A percentile compares a stretch with the other conserved stretches of the same genome.
Conservation (phyloP, 176 grass and related monocot species). For the Ananas comosus region DNA sequence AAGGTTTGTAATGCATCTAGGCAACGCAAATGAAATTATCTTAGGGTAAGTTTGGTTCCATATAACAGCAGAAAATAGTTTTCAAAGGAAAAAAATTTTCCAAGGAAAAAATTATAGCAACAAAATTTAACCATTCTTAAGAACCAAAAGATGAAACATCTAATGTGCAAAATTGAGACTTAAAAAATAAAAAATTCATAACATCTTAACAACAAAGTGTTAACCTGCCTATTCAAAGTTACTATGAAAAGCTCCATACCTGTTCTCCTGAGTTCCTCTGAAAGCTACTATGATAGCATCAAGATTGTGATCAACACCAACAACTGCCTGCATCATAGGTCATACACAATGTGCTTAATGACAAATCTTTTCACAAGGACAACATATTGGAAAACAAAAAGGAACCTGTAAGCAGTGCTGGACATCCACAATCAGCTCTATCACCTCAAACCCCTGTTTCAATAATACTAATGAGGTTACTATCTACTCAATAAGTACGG, state of each 20-base stretch:
- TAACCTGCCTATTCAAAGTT: background rate
- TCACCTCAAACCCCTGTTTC: constrained; percentile 76
- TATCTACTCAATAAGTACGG: constrained; percentile 12
- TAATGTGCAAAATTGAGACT: too few species aligned
- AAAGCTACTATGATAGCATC: constrained; percentile 70
- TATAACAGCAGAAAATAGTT: too few species aligned
- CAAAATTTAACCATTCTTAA: too few species aligned
- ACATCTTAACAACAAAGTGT: background rate
- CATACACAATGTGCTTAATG: background rate
- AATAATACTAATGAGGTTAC: constrained; percentile 10
- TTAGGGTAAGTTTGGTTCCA: too few species aligned
- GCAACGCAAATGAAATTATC: too few species aligned
- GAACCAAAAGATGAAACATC: too few species aligned
- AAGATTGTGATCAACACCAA: constrained; percentile 70
- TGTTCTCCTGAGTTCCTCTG: constrained; percentile 97
- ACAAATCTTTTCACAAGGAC: constrained; percentile 3
- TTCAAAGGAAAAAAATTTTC: too few species aligned
- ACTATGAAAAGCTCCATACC: constrained; percentile 26
- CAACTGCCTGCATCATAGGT: constrained; percentile 27
- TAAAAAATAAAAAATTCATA: background rate
- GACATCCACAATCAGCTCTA: constrained; percentile 76
- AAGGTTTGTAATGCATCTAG: too few species aligned
- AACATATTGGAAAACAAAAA: constrained; percentile 9
- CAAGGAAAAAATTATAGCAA: too few species aligned
- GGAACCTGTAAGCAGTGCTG: constrained; percentile 82